Evolutionary conservation across 371 early-diverging fungal genomes (phyloP), one percentile per base, ranked within the genome.

Genomic region (Capillidium heterosporum): DNA sequence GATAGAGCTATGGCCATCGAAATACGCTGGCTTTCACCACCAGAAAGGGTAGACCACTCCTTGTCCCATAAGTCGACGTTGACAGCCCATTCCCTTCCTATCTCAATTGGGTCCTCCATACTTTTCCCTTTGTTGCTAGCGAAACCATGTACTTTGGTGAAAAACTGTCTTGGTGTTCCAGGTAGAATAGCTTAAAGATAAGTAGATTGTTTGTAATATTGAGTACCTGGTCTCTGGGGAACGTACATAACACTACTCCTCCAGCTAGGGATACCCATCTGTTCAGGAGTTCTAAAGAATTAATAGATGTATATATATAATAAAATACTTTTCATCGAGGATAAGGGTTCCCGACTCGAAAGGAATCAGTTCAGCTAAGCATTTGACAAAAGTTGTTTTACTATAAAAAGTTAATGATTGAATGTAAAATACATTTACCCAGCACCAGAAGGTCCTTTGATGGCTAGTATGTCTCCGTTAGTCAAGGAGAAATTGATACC

Each of bases 11-110:
- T 81, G 0, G 89, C 90, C 42, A 92, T 63, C 0, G 82, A 70
- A 52, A 80, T 74, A 23, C 93, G 74, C 60, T 92, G 93, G 65
- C 77, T 78, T 66, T 92, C 91, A 41, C 93, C 93, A 31, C 93
- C 93, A 15, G 88, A 87, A 11, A 92, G 68, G 23, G 74, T 78
- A 39, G 72, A 72, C 85, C 85, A 89, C 29, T 74, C 72, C 59
- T 81, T 80, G 24, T 71, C 65, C 79, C 91, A 92, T 44, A 79
- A 68, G 11, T 78, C 76, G 21, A 73, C 71, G 2, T 70, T 67
- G 3, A 87, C 57, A 21, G 75, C 76, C 86, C 85, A 89, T 40
- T 80, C 68, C 53, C 63, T 61, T 0, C 74, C 76, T 52, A 78
- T 75, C 48, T 74, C 69, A 10, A 77, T 77, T 26, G 85, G 85